These are phyloP conservation scores for Nepenthes alata DNA, from an alignment of 179 eudicot genomes.

Conservation along the genomic window DNA sequence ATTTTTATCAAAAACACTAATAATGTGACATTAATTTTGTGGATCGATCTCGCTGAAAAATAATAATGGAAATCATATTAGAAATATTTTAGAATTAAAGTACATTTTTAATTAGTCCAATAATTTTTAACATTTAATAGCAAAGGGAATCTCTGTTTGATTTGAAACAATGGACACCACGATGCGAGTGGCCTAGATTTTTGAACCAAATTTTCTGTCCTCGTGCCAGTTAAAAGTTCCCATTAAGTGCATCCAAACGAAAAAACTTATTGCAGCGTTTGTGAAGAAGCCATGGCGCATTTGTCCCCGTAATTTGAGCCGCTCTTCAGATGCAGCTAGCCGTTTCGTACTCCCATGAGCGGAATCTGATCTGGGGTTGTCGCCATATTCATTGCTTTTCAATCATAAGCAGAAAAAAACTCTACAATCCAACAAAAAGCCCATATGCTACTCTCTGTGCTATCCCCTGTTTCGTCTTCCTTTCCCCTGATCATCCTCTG, in stretches of 20 bases:
- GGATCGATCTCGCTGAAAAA: no score
- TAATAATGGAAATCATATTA: no score
- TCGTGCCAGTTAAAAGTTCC: neutral
- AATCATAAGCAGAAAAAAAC: neutral
- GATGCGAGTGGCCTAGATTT: neutral
- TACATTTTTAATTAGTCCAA: neutral
- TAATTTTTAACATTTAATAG: neutral
- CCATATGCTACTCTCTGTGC: neutral
- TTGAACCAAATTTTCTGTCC: neutral
- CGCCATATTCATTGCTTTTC: neutral
- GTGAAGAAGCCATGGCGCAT: neutral
- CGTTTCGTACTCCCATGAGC: neutral
- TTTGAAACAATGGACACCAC: neutral
- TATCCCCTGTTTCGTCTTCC: neutral
- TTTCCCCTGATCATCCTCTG: neutral
- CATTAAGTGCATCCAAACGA: constrained; percentile 3
- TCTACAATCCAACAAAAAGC: neutral
- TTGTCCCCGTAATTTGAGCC: neutral
- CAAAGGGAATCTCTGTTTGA: neutral
- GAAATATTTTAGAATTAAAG: neutral
- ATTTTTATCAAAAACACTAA: no score
- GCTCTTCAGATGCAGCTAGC: no score
- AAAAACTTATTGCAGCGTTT: neutral
- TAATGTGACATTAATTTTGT: no score
- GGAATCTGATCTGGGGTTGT: neutral